Evolutionary conservation across 345 rosid genomes (phyloP).

Genomic region (Corchorus olitorius): DNA sequence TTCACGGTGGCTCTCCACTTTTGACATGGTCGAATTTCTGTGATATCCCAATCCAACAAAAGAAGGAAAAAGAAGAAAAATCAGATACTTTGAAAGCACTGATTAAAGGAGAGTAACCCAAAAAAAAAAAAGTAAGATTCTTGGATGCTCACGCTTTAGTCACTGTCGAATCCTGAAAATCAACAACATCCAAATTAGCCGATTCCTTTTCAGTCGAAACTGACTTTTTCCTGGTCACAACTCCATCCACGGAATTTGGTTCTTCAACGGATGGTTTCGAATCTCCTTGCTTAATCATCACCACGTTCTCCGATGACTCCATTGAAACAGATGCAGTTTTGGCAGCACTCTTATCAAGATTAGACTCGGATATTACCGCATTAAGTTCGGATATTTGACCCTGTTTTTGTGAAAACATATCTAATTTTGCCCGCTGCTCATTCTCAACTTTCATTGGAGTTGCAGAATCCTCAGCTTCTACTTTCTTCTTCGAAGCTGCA

Average conservation of each 20-base stretch:
- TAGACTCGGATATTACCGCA: slow-evolving; percentile 12
- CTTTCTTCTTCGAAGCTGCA: slow-evolving; percentile 40
- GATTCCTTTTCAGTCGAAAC: slow-evolving; percentile 18
- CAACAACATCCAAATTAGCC: slow-evolving; percentile 21
- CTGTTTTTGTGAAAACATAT: slow-evolving; percentile 14
- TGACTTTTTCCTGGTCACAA: slow-evolving; percentile 18
- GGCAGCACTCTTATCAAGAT: slow-evolving; percentile 16
- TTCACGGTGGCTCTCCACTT: slow-evolving; percentile 25
- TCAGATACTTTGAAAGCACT: slow-evolving; percentile 22
- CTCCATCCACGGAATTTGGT: slow-evolving; percentile 19
- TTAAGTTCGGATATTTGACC: slow-evolving; percentile 11
- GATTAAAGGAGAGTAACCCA: neutral
- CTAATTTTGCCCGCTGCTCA: slow-evolving; percentile 20
- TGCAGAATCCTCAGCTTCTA: slow-evolving; percentile 32
- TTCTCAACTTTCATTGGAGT: slow-evolving; percentile 22
- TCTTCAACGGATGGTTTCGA: slow-evolving; percentile 24
- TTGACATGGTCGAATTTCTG: slow-evolving; percentile 32
- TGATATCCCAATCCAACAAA: slow-evolving; percentile 1
- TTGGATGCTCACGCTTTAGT: slow-evolving; percentile 42
- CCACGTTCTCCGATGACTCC: slow-evolving; percentile 25
- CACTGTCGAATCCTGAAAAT: slow-evolving; percentile 32
- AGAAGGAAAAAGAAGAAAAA: slow-evolving; percentile 14
- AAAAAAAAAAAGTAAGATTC: slow-evolving; percentile 20
- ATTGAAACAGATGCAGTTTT: slow-evolving; percentile 19
- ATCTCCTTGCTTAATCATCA: slow-evolving; percentile 23